Base-by-base conservation (phyloP, 73 alveolate species). In the Paramecium bursaria region DNA sequence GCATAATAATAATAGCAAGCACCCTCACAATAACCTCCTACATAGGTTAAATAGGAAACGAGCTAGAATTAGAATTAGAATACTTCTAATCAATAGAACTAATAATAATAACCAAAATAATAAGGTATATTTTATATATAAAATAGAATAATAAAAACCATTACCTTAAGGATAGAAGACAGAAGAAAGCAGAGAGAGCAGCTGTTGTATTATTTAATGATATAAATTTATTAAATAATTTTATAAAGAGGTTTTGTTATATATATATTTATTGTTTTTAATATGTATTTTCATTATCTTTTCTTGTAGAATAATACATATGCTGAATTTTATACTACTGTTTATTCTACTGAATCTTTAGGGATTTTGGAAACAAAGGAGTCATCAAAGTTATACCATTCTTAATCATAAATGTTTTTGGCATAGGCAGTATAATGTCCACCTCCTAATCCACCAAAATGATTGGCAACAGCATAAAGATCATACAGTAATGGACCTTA, bases 341-440 rank as follows among this genome's bases (percentile, higher is more conserved):
- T 67, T 35, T 7, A 33, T 29, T 73, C 61, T 0, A 61, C 27
- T 52, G 75, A 55, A 26, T 35, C 85, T 31, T 53, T 60, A 44
- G 49, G 23, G 29, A 88, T 87, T 42, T 86, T 74, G 13, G 82
- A n/a, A 17, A 93, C 91, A 46, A 44, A 47, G 46, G 93, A 88
- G 86, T 93, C 98, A 85, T 93, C 98, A 86, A 89, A 90, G 53
- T 87, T 90, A 85, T 88, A 88, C 98, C 98, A 93, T 74, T 85
- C 91, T 25, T 86, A 53, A 50, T 67, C 85, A 21, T 57, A 27
- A 15, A 17, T 80, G 86, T 97, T 94, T 46, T 44, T 86, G 35
- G 94, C 95, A 87, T 75, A 93, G 13, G 99, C 99, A 35, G 98
- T 95, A 77, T 97, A 98, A 90, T 98, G 99, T 1, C 99, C 99